phyloP scores from a whole-genome alignment of 768 basidiomycete genomes.

The Tulasnella sp. region DNA sequence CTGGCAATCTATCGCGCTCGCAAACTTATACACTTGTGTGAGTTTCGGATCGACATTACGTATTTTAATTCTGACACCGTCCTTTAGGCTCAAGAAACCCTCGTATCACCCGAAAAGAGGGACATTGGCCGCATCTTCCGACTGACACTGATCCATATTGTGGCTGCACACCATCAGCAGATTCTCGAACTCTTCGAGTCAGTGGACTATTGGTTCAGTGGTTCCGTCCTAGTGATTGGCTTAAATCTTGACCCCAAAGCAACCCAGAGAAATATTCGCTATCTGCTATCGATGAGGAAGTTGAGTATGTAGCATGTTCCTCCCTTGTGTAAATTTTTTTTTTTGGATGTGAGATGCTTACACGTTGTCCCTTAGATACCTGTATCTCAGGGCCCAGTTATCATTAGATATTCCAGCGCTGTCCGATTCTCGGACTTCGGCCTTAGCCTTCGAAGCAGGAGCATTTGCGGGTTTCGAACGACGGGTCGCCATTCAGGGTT shows the following conservation, averaged over 20 bases:
- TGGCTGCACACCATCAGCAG: background rate
- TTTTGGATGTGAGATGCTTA: no score
- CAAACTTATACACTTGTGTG: constrained; percentile 2
- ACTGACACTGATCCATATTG: background rate
- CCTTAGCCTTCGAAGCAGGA: constrained; percentile 7
- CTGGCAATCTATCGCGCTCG: constrained; percentile 5
- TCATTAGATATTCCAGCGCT: constrained; percentile 8
- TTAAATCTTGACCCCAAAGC: background rate
- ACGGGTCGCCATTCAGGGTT: background rate
- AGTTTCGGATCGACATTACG: background rate
- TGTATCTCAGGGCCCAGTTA: constrained; percentile 10
- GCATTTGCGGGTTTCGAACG: constrained; percentile 11
- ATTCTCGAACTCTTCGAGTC: background rate
- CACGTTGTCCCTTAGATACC: background rate
- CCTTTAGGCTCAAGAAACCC: background rate
- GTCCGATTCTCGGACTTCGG: background rate
- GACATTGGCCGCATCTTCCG: background rate
- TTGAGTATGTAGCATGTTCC: constrained; percentile 8
- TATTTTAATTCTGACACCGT: background rate
- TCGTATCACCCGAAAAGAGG: background rate
- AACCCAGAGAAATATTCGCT: background rate
- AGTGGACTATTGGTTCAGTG: background rate
- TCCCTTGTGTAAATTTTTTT: background rate
- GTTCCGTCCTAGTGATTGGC: background rate
- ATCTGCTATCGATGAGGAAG: background rate